phyloP scores from a whole-genome alignment of 495 filamentous ascomycete species.

The Aspergillus nidulans region DNA sequence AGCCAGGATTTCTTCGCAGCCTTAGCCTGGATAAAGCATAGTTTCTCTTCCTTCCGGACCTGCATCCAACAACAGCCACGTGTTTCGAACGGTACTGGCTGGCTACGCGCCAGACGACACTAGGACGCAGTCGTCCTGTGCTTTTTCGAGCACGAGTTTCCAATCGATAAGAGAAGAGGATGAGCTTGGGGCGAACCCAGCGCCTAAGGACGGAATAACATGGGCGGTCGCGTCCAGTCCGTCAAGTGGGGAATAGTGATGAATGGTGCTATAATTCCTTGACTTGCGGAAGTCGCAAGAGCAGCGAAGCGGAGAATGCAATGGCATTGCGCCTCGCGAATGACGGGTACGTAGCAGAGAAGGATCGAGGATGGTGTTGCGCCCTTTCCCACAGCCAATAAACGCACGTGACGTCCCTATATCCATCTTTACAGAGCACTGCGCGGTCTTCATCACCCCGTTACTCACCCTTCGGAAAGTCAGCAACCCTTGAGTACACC shows the following conservation, averaged over 20 bases:
- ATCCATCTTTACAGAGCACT: too few relatives aligned
- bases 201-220: slow-evolving; percentile 9
- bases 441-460: neutral
- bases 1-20: neutral
- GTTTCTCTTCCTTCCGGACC: slow-evolving; percentile 7
- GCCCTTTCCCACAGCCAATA: neutral
- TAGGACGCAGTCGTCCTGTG: neutral
- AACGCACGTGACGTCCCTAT: neutral
- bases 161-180: slow-evolving; percentile 1
- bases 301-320: neutral
- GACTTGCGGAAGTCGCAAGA: neutral
- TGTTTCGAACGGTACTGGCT: slow-evolving; percentile 10
- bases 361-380: too few relatives aligned
- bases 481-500: neutral
- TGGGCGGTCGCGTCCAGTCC: neutral
- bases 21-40: neutral
- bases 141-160: slow-evolving; percentile 1
- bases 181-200: neutral
- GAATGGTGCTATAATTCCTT: neutral
- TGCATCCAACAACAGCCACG: slow-evolving; percentile 21
- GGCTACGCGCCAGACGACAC: slow-evolving; percentile 19
- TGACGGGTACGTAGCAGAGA: too few relatives aligned
- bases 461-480: neutral
- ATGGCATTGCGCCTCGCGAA: neutral
- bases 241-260: neutral